phyloP scores from a whole-genome alignment of 2,329 filamentous ascomycete species.

The Nannizziopsis arthrosporioides region DNA sequence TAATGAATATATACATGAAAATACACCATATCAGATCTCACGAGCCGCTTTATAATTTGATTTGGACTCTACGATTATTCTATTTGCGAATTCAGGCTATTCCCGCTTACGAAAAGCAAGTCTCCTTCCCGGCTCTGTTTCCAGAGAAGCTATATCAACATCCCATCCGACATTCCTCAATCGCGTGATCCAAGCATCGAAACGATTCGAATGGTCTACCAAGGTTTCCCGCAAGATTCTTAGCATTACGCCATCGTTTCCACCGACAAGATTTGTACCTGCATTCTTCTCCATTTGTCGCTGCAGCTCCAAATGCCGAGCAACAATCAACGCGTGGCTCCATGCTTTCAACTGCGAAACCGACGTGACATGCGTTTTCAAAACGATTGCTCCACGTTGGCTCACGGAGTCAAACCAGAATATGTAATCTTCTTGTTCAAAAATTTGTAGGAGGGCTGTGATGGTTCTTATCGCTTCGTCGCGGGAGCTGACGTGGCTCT shows the following conservation, averaged over 20 bases:
- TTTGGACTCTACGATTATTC: neutral
- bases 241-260: slow-evolving; percentile 16
- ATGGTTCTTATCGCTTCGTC: neutral
- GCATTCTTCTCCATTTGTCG: slow-evolving; percentile 13
- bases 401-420: slow-evolving; percentile 43
- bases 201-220: slow-evolving; percentile 30
- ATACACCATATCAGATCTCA: neutral
- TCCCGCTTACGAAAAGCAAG: slow-evolving; percentile 16
- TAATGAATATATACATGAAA: slow-evolving; percentile 6
- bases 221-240: slow-evolving; percentile 30
- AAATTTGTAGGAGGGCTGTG: slow-evolving; percentile 38
- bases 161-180: slow-evolving; percentile 52
- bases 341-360: slow-evolving; percentile 48
- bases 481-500: neutral
- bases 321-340: slow-evolving; percentile 47
- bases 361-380: slow-evolving; percentile 48
- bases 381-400: slow-evolving; percentile 44
- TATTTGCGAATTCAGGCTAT: neutral
- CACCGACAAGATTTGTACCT: slow-evolving; percentile 26
- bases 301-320: slow-evolving; percentile 18
- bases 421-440: slow-evolving; percentile 46
- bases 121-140: slow-evolving; percentile 47
- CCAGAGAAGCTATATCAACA: slow-evolving; percentile 50
- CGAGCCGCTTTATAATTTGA: neutral
- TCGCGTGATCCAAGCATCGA: slow-evolving; percentile 31